Base-by-base conservation (phyloP, 441 rosid species). In the Lepidium campestre region DNA sequence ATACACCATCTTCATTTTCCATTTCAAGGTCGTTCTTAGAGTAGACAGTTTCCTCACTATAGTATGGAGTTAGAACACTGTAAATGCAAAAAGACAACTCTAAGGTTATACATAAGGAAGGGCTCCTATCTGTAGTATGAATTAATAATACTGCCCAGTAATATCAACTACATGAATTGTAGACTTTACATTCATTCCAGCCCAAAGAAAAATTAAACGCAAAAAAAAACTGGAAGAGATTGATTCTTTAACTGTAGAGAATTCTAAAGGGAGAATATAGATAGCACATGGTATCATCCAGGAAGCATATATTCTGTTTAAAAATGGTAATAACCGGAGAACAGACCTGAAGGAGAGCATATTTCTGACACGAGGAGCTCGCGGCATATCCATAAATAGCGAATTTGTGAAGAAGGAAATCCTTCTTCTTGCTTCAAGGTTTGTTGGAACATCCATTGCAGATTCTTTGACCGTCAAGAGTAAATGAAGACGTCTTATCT, bases 1-100 rank as follows among this genome's bases (percentile, higher is more conserved):
- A 94, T 54, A 94, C 79, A 78, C 99, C 99, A 71, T 91, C 99
- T 79, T 94, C 99, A 81, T 91, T 94, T 72, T 94, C 99, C 89
- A 83, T 81, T 75, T 89, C 99, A 34, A 94, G 96, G 69, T 94
- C 99, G 62, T 84, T 73, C 75, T 84, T 91, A 53, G 99, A 91
- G 71, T 91, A 94, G 41, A 94, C 93, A 4, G 96, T 91, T 76
- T 94, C 99, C 77, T 94, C 99, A 66, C 98, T 89, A 65, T 94
- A 94, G 79, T 94, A 91, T 7, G 99, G 98, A 71, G 99, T 94
- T 81, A 94, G 67, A 75, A 94, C 97, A 77, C 99, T 94, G 90
- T 70, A 69, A 72, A 86, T 49, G 39, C 35, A 77, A 60, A 62
- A 68, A 53, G 14, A 44, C 41, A 56, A 41, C 57, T 37, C 61